These are phyloP conservation scores for Lasiodiplodia hormozganensis DNA, from an alignment of 2,329 filamentous ascomycete genomes.

Conservation along the genomic window DNA sequence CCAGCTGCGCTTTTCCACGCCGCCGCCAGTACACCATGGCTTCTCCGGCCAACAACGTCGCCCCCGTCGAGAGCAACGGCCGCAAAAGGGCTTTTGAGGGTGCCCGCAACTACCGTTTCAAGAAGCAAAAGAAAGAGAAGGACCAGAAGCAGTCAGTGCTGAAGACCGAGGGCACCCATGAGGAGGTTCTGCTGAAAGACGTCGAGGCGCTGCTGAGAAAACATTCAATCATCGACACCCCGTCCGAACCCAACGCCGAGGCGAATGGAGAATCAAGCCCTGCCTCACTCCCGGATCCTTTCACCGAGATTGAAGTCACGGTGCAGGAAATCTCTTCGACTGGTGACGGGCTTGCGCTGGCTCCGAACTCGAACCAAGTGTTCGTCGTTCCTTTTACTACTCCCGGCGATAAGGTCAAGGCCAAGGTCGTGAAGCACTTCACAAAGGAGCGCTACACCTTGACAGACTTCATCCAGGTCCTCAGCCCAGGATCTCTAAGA, in stretches of 20 bases:
- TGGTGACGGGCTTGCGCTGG: slow-evolving; percentile 84
- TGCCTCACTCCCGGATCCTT: slow-evolving; percentile 28
- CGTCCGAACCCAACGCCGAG: slow-evolving; percentile 30
- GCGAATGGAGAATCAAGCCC: slow-evolving; percentile 10
- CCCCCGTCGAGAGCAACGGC: slow-evolving; percentile 41
- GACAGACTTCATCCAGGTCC: slow-evolving; percentile 82
- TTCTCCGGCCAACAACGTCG: slow-evolving; percentile 41
- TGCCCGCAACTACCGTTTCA: slow-evolving; percentile 45
- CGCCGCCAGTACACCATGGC: slow-evolving; percentile 40
- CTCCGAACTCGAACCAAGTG: slow-evolving; percentile 70
- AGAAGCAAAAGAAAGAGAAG: slow-evolving; percentile 55
- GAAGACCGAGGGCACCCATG: slow-evolving; percentile 54
- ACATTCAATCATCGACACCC: slow-evolving; percentile 34
- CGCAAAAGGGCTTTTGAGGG: slow-evolving; percentile 45
- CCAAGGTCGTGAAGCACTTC: slow-evolving; percentile 79
- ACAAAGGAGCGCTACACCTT: slow-evolving; percentile 71
- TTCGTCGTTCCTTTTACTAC: slow-evolving; percentile 89
- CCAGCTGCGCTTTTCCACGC: not conserved
- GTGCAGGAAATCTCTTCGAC: slow-evolving; percentile 86
- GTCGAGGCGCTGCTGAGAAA: slow-evolving; percentile 51
- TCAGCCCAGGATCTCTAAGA: slow-evolving; percentile 74
- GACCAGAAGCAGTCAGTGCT: slow-evolving; percentile 44
- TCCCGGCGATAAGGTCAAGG: slow-evolving; percentile 80
- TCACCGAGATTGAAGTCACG: slow-evolving; percentile 70
- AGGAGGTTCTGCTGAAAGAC: slow-evolving; percentile 57